phyloP scores from a whole-genome alignment of 345 rosid genomes.

The Hypericum androsaemum region DNA sequence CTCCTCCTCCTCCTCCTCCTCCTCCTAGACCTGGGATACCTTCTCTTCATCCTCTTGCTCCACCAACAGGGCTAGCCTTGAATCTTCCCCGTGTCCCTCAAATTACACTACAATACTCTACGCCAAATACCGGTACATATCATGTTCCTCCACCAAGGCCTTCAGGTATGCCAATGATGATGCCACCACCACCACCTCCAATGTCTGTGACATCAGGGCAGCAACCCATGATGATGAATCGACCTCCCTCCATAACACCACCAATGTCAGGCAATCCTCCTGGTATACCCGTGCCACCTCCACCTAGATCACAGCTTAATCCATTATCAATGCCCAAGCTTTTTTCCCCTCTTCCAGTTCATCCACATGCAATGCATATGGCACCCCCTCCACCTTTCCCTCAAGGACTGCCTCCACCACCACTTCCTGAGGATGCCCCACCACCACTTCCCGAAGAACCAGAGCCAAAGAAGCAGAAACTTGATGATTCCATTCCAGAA shows the following conservation, averaged over 20 bases:
- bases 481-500: conserved; percentile 77
- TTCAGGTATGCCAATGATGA: conserved; percentile 54
- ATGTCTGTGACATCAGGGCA: conserved; percentile 55
- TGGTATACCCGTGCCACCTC: conserved; percentile 51
- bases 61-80: conserved; percentile 70
- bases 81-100: conserved; percentile 71
- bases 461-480: conserved; percentile 79
- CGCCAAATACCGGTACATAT: conserved; percentile 33
- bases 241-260: conserved; percentile 45
- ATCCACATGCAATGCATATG: conserved; percentile 34
- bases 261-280: conserved; percentile 27
- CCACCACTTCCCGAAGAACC: conserved; percentile 98
- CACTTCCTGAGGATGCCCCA: no score
- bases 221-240: conserved; percentile 48
- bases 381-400: conserved; percentile 48
- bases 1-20: no score
- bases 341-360: conserved; percentile 30
- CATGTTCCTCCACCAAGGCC: conserved; percentile 52
- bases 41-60: conserved; percentile 61
- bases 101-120: conserved; percentile 36
- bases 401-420: conserved; percentile 67
- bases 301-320: conserved; percentile 67
- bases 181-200: conserved; percentile 41
- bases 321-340: conserved; percentile 43
- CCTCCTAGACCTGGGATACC: conserved; percentile 71